Evolutionary conservation across 2,329 filamentous ascomycete species (phyloP), one percentile per base, ranked within the genome.

Genomic region (Epichloe coenophiala): DNA sequence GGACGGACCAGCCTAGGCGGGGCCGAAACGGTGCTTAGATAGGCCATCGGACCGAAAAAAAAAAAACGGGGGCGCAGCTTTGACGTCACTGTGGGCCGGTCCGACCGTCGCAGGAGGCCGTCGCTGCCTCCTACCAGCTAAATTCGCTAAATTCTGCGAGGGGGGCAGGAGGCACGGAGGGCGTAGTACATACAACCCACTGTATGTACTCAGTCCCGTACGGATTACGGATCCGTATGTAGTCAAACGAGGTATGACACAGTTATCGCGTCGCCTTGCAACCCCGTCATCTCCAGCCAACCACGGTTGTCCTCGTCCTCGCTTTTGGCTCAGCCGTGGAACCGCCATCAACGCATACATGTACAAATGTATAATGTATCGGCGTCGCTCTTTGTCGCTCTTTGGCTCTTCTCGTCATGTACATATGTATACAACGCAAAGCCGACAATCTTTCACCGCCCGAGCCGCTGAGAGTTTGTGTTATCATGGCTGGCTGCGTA

Each of bases 31-130:
- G 55, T 54, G 61, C 54, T 31, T 54, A 61, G 58, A 64, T 64
- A 64, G 60, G 57, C 39, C 48, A 55, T 55, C 56, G 54, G 51
- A 49, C 58, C 56, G 56, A 57, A 47, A 37, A 48, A 49, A 54
- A 47, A 37, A 48, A 49, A 54, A 41, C 43, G 54, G 54, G 47
- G 17, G 41, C 27, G 42, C 27, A 21, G 0, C 9, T 55, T 66
- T 65, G 61, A 66, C 63, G 63, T 66, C 63, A 66, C 47, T 35
- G 51, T 56, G 54, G 59, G 39, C 49, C 53, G 47, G 47, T 35
- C 50, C 35, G 49, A 52, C 53, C 49, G 50, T 45, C 51, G 38
- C n/a, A 27, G 39, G 43, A 39, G 17, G 27, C 12, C 33, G 49
- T 13, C 12, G 15, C 21, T 37, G 48, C 27, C 43, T 38, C 43